A percentile compares a stretch with the other conserved stretches of the same genome.
Evolutionary conservation across 768 basidiomycete genomes (phyloP).

Genomic region (Lyophyllum semitale): DNA sequence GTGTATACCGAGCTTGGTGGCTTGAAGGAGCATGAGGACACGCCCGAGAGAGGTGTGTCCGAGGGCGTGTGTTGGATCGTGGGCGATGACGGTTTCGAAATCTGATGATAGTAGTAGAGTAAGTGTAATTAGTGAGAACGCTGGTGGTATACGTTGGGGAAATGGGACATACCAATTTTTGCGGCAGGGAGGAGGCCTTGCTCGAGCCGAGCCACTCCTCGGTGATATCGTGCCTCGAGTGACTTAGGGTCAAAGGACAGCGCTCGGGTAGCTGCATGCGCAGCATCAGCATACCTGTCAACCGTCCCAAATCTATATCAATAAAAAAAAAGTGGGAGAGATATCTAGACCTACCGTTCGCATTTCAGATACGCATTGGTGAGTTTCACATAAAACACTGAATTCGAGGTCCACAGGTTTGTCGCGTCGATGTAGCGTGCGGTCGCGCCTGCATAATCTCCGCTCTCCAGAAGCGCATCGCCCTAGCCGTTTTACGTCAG

Average conservation of each 20-base stretch:
- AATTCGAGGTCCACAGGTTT: conserved; percentile 20
- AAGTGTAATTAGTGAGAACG: background rate
- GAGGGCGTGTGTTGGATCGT: conserved; percentile 28
- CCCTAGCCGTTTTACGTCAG: conserved; percentile 26
- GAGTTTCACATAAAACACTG: conserved; percentile 20
- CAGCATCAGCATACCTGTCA: conserved; percentile 18
- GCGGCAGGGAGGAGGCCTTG: conserved; percentile 21
- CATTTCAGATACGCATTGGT: conserved; percentile 13
- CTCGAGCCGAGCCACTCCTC: conserved; percentile 22
- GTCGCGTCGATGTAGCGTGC: conserved; percentile 35
- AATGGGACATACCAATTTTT: conserved; percentile 27
- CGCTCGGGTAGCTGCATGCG: conserved; percentile 22
- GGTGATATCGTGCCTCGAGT: conserved; percentile 17
- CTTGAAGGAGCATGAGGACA: conserved; percentile 10
- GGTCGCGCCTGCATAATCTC: conserved; percentile 33
- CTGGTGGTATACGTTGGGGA: too few species aligned
- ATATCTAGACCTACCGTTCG: conserved; percentile 13
- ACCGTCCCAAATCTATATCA: background rate
- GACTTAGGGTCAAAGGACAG: conserved; percentile 23
- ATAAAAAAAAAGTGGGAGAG: background rate
- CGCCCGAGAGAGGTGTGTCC: conserved; percentile 28
- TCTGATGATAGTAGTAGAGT: conserved; percentile 28
- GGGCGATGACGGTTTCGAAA: conserved; percentile 34
- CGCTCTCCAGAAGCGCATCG: conserved; percentile 29
- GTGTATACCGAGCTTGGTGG: conserved; percentile 12